Base-by-base conservation (phyloP, 1,284 basidiomycete genomes). In the Ganoderma leucocontextum region DNA sequence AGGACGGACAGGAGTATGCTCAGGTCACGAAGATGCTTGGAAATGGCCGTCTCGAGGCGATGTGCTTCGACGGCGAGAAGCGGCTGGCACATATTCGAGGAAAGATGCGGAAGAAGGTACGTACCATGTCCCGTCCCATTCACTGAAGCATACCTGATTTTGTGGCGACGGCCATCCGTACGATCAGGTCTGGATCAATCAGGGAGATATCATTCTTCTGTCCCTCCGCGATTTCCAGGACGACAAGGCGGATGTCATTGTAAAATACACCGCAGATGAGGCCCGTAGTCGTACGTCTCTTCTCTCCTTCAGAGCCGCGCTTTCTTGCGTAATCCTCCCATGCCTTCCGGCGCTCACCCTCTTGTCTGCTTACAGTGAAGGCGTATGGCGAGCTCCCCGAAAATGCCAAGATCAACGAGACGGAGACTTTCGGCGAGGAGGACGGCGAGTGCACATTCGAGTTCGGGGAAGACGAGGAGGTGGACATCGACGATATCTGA, bases 211-310 rank as follows among this genome's bases (percentile, higher is more conserved):
- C 80, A 92, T 99, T 72, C 87, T 99, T 57, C 86, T 99, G 49
- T 99, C 97, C 38, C 87, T 99, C 64, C 95, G 98, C 75, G 98
- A 99, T 67, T 99, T 99, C 89, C 97, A 99, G 82, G 98, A 99
- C 77, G 96, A 96, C 82, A 99, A 99, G 82, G 98, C 97, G 39
- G 98, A 99, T 84, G 97, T 99, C 61, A 99, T 99, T 78, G 97
- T 98, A 79, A 98, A 98, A 83, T 99, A 99, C 83, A 98, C 96
- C 15, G 91, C 96, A 39, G 97, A 99, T 79, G 95, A 97, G 79
- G 95, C 95, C 36, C 87, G 96, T 73, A 95, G 93, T 80, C 75
- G 93, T 88, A 79, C 72, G 90, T 86, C 58, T 39, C 17, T 41
- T 63, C 41, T 33, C 62, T 19, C 22, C 38, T 5, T 8, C 22